Evolutionary conservation across 1,284 basidiomycete genomes (phyloP), one percentile per base, ranked within the genome.

Genomic region (Chalciporus sp.): DNA sequence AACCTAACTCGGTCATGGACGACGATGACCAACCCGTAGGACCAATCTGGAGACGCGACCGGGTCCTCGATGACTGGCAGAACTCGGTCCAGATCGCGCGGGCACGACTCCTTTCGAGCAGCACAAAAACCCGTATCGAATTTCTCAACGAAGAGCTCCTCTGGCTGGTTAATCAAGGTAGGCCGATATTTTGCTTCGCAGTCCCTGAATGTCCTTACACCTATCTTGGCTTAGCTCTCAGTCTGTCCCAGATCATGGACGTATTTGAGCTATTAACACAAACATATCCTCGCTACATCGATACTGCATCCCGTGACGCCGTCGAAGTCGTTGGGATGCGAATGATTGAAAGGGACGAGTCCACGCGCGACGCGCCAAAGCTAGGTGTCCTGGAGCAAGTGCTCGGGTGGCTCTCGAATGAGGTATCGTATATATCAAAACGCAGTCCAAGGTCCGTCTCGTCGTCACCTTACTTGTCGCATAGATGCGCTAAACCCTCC

Each of bases 271-370:
- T 93, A 1, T 72, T 94, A 44, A 86, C 86, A 1, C 73, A 84
- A 42, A 93, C 89, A 0, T 89, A 91, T 66, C 80, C 89, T 12
- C 84, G 86, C 61, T 94, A 94, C 74, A 74, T 83, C 43, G 92
- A 95, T 67, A 72, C 80, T 2, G 67, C 76, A 49, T 94, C 92
- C 2, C 77, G 87, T 53, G 78, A 84, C 47, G 86, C 86, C 4
- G 86, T 91, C 0, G 84, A 92, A 58, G 71, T 72, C 1, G 79
- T 92, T 33, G 83, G 82, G 1, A 77, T 81, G 64, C 80, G 82
- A 43, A 65, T 94, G 50, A 79, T 92, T 16, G 72, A 73, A 26
- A 78, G 78, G 42, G 86, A 90, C 57, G 81, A 84, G 44, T 52
- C 63, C 73, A 26, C 68, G 68, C 47, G 26, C 55, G 53, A 17